Evolutionary conservation across 2,329 filamentous ascomycete genomes (phyloP), one percentile per base, ranked within the genome.

Genomic region (Talaromyces rugulosus): DNA sequence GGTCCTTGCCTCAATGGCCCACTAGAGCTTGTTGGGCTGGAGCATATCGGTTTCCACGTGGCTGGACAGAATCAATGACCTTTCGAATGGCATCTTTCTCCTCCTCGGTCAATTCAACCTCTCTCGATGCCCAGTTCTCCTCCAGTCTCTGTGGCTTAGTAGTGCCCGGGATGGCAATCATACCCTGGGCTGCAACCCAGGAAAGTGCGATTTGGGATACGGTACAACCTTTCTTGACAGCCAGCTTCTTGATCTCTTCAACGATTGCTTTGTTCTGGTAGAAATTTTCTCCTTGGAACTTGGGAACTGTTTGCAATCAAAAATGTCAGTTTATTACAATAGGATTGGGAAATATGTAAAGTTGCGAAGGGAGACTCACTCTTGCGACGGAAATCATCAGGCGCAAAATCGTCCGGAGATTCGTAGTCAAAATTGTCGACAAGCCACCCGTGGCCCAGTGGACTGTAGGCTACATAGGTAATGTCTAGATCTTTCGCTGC

Each of bases 141-240:
- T 78, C 76, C 6, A 80, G 56, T 0, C 78, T 71, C 4, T 63
- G 55, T 0, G 72, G 61, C 64, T 79, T 80, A 0, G 78, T 80
- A 0, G 78, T 80, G 1, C 81, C 80, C 0, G 80, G 79, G 56
- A 82, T 82, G 0, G 79, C 70, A 62, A 82, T 80, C 68, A 80
- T 68, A 0, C 74, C 74, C 47, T 79, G 74, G 68, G 75, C 67
- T 9, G 71, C 73, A 1, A 78, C 75, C 77, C 76, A 79, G 0
- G 76, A 74, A 0, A 78, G 70, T 0, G 77, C 76, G 6, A 78
- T 69, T 55, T 79, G 76, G 3, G 73, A 66, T 27, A 72, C 58
- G 0, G 66, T 70, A 65, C 73, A 75, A 3, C 73, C 73, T 60
- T 73, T 77, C 3, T 66, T 68, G 3, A 36, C n/a, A 0, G 78